Conservation (phyloP, 306 rosid genomes). For the Dryas octopetala region DNA sequence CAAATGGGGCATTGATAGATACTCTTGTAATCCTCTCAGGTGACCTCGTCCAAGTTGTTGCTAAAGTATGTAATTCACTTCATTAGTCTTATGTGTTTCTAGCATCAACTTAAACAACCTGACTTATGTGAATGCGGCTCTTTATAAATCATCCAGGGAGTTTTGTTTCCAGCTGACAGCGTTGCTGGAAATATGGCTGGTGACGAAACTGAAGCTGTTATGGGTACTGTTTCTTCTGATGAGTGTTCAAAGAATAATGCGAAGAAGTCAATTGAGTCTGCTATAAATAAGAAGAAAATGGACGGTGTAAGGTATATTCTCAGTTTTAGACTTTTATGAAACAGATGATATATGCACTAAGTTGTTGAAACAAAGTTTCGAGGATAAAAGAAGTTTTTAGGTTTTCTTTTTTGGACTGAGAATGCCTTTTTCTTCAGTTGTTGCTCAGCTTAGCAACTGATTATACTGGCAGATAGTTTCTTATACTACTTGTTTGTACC, state of each 20-base stretch:
- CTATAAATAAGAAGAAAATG: constrained; percentile 31
- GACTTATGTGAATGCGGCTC: constrained; percentile 18
- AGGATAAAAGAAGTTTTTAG: not conserved
- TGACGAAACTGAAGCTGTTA: constrained; percentile 42
- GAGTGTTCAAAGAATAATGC: constrained; percentile 25
- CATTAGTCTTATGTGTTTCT: constrained; percentile 2
- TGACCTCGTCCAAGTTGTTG: constrained; percentile 84
- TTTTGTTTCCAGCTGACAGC: constrained; percentile 55
- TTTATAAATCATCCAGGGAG: constrained; percentile 49
- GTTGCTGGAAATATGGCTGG: constrained; percentile 46
- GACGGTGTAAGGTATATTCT: constrained; percentile 56
- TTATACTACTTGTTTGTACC: not conserved
- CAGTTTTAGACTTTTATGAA: constrained; percentile 20
- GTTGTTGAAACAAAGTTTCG: not conserved
- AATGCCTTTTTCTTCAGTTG: constrained; percentile 6
- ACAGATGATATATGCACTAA: not conserved
- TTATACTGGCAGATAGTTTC: not conserved
- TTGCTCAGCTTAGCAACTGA: not conserved
- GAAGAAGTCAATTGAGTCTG: constrained; percentile 34
- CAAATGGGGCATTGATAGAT: constrained; percentile 51
- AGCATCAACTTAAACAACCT: not conserved
- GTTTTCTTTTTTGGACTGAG: not conserved
- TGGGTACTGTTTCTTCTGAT: constrained; percentile 27
- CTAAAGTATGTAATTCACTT: constrained; percentile 48
- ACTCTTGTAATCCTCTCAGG: constrained; percentile 62